Conservation (phyloP, 2,329 filamentous ascomycete species). For the Zasmidium citrigriseum region DNA sequence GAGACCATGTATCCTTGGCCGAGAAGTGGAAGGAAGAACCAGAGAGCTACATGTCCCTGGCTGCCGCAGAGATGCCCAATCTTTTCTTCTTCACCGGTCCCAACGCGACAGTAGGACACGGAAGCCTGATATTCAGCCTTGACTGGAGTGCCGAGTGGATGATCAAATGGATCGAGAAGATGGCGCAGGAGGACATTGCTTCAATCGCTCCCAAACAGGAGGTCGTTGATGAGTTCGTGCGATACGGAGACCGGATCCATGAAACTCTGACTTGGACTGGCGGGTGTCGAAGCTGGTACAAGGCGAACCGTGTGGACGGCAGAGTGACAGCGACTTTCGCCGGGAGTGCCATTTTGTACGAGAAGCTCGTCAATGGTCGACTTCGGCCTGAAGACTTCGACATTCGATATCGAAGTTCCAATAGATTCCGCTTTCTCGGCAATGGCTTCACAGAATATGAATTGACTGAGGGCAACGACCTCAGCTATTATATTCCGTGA, state of each 20-base stretch:
- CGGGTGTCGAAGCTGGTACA: conserved; percentile 26
- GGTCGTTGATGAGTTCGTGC: conserved; percentile 25
- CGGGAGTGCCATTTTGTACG: conserved; percentile 28
- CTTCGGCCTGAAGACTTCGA: conserved; percentile 52
- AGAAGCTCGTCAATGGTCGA: conserved; percentile 32
- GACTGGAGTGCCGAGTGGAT: conserved; percentile 46
- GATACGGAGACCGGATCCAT: conserved; percentile 47
- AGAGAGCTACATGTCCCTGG: conserved; percentile 30
- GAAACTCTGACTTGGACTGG: conserved; percentile 28
- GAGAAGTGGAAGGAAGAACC: conserved; percentile 31
- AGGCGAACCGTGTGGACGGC: conserved; percentile 23
- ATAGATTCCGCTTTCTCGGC: conserved; percentile 49
- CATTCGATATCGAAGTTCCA: conserved; percentile 45
- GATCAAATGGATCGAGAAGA: conserved; percentile 40
- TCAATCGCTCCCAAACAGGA: conserved; percentile 25
- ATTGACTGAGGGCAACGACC: conserved; percentile 11
- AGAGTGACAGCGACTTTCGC: conserved; percentile 25
- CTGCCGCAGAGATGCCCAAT: conserved; percentile 34
- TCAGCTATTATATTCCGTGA: conserved; percentile 15
- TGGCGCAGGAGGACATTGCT: conserved; percentile 25
- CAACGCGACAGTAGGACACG: conserved; percentile 25
- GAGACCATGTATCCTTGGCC: conserved; percentile 31
- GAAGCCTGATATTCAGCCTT: conserved; percentile 24
- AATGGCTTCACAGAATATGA: conserved; percentile 39
- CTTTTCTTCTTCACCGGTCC: conserved; percentile 31